These are phyloP conservation scores for Codiaeum variegatum DNA, from an alignment of 441 rosid species.

Conservation along the genomic window DNA sequence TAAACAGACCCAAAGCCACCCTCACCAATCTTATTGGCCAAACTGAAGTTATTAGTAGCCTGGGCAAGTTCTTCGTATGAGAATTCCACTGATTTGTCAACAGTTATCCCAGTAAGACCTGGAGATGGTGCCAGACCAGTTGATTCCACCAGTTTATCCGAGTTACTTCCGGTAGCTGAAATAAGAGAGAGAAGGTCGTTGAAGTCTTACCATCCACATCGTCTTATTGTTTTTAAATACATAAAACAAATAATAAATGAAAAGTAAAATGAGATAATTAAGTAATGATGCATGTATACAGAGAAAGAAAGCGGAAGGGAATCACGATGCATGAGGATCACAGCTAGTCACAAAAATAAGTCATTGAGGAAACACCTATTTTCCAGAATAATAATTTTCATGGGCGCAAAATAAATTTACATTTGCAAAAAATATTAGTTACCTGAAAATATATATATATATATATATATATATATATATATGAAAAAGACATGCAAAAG, in stretches of 20 bases:
- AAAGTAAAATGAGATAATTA: background rate
- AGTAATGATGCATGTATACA: background rate
- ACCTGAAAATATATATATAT: no score
- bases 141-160: slow-evolving; percentile 37
- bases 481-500: background rate
- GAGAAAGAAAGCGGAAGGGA: background rate
- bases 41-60: slow-evolving; percentile 53
- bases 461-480: no score
- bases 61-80: slow-evolving; percentile 36
- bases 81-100: slow-evolving; percentile 46
- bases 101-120: slow-evolving; percentile 62
- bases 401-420: background rate
- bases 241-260: slow-evolving; percentile 10
- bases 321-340: background rate
- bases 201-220: background rate
- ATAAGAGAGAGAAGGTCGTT: slow-evolving; percentile 17
- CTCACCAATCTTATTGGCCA: slow-evolving; percentile 79
- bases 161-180: slow-evolving; percentile 32
- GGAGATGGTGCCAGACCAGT: slow-evolving; percentile 30
- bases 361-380: background rate
- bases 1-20: slow-evolving; percentile 94
- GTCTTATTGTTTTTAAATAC: background rate
- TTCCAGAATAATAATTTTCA: background rate
- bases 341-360: background rate
- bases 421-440: background rate